These are phyloP conservation scores for Eucommia ulmoides DNA, from an alignment of 257 asterid species.

Conservation along the genomic window DNA sequence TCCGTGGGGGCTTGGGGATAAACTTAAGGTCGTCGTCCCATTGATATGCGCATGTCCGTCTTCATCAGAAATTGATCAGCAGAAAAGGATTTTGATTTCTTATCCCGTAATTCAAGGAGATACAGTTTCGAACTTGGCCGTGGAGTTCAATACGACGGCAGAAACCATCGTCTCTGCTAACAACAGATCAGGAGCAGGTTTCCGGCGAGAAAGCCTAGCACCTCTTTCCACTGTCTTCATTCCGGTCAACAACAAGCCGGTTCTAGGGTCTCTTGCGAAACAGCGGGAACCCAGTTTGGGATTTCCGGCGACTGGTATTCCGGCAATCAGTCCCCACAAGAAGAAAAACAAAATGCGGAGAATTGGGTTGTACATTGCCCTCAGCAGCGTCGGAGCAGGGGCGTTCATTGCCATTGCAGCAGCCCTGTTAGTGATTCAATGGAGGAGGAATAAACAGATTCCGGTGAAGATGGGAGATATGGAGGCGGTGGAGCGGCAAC, in stretches of 20 bases:
- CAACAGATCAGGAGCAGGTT: constrained; percentile 15
- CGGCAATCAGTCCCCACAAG: constrained; percentile 15
- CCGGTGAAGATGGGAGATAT: constrained; percentile 18
- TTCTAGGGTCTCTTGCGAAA: constrained; percentile 11
- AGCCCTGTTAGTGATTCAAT: constrained; percentile 22
- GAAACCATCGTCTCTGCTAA: constrained; percentile 29
- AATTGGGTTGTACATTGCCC: constrained; percentile 35
- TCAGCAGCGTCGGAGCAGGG: constrained; percentile 21
- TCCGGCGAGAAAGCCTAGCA: constrained; percentile 16
- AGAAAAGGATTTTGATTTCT: constrained; percentile 24
- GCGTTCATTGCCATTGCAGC: constrained; percentile 23
- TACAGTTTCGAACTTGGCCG: constrained; percentile 23
- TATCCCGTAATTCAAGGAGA: constrained; percentile 45
- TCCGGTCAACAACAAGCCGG: constrained; percentile 24
- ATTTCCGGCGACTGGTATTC: constrained; percentile 19
- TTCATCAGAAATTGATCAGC: constrained; percentile 8
- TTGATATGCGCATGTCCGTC: constrained; percentile 48
- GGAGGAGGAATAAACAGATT: constrained; percentile 20
- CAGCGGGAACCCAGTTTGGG: constrained; percentile 14
- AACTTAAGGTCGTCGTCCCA: constrained; percentile 19
- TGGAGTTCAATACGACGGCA: constrained; percentile 23
- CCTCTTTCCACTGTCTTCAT: constrained; percentile 38
- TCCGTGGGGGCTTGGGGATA: constrained; percentile 24
- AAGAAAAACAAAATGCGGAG: constrained; percentile 24
- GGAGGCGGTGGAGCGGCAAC: constrained; percentile 61